Base-by-base conservation (phyloP, 2,329 filamentous ascomycete species). In the Ceratocystis alfenasii region DNA sequence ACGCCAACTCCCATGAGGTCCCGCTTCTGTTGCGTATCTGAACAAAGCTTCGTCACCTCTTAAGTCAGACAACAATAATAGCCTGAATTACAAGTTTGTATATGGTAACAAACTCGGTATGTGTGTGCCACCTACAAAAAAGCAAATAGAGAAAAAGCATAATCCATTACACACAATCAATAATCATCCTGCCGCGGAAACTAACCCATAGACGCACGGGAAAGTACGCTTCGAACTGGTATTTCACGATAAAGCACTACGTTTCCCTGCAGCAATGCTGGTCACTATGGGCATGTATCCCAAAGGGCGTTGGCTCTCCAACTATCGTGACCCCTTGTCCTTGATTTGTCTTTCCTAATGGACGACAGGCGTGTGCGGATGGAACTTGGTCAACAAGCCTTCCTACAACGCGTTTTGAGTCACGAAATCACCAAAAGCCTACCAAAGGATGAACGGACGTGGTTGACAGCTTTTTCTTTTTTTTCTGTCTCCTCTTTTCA, bases 391-490 rank as follows among this genome's bases (percentile, higher is more conserved):
- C 25, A 30, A 28, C 53, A 57, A 57, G 53, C 17, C 22, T 17
- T 5, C 17, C 25, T 59, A 33, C 53, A 30, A 59, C 53, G 53
- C 28, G 28, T 2, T n/a, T n/a, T n/a, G 28, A 59, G 12, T 33
- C 28, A 59, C 53, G 48, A 53, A 59, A n/a, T n/a, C 17, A 59
- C 17, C 4, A 3, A 10, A 30, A n/a, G 17, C 53, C n/a, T 33
- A 33, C 10, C 12, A 59, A 22, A 33, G 28, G 28, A 59, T 59
- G 53, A 12, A 57, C 20, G 53, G 53, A 20, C 53, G 15, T 30
- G 30, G 53, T 57, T 57, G 53, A 57, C 25, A 30, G 53, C 22
- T 59, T 59, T 59, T 59, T 25, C 20, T 50, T 50, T 22, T 50
- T 33, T 59, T 33, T 7, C 15, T 17, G 53, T 33, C 22, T 59